Base-by-base conservation (phyloP, 139 green algal genomes). In the Ettlia oleoabundans region DNA sequence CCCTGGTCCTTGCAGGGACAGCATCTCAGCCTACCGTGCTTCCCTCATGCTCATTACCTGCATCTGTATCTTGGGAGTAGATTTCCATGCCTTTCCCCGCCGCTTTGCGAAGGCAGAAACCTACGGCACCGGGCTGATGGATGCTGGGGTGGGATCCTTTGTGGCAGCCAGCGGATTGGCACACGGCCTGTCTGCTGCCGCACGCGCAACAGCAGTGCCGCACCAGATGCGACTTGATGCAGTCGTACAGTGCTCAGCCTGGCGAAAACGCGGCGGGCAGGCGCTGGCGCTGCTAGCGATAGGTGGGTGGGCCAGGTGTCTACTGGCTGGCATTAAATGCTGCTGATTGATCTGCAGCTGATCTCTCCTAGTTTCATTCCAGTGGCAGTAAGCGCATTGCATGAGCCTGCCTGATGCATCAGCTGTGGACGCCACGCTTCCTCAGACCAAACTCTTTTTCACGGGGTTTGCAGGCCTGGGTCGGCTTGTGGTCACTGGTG, bases 21-120 rank as follows among this genome's bases (percentile, higher is more conserved):
- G 30, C 61, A 43, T 96, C 28, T 82, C 80, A 22, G 28, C 41
- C n/a, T 94, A 95, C 84, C 85, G 94, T 2, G 93, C 87, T 2
- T 85, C 84, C 13, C 82, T 95, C 28, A 95, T 97, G 89, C 51
- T 96, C 15, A 69, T 85, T 53, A 98, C 96, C 2, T 94, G 87
- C 82, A 76, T 95, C 3, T 69, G 81, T 51, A 98, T 99, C 70
- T 86, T 99, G 58, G 96, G 90, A 8, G 95, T 99, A 13, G 96
- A 99, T 84, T 99, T 98, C 82, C 79, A 65, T 15, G 89, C 88
- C 26, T 97, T 97, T 75, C 94, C 94, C 0, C 84, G 93, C 4
- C 89, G 90, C 8, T 95, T 92, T 66, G 93, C 90, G 41, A 97
- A 98, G 84, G 76, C 90, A 13, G 91, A 98, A 73, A 73, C 58